A percentile compares a stretch with the other conserved stretches of the same genome.
phyloP scores from a whole-genome alignment of 345 rosid species.

The Heritiera fomes region DNA sequence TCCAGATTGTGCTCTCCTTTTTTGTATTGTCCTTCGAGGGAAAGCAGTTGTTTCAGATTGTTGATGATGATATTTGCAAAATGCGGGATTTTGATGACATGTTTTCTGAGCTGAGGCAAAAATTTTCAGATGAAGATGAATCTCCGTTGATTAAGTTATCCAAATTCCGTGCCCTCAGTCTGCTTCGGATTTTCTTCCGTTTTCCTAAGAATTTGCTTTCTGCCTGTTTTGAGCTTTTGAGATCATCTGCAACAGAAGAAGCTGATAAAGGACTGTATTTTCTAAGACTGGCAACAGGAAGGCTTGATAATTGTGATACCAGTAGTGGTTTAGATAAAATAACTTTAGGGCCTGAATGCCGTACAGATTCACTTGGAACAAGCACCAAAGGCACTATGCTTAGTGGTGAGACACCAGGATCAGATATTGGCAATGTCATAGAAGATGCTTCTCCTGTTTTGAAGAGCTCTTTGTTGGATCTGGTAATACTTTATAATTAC shows the following conservation, averaged over 20 bases:
- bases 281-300: conserved; percentile 55
- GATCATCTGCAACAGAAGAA: conserved; percentile 51
- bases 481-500: conserved; percentile 51
- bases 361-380: conserved; percentile 40
- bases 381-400: conserved; percentile 32
- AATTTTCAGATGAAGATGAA: conserved; percentile 54
- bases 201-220: conserved; percentile 66
- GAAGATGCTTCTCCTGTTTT: conserved; percentile 39
- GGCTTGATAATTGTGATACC: conserved; percentile 39
- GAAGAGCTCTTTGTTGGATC: conserved; percentile 62
- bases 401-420: conserved; percentile 29
- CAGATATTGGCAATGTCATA: conserved; percentile 35
- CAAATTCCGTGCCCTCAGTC: conserved; percentile 57
- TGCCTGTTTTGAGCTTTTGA: conserved; percentile 75
- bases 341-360: conserved; percentile 40
- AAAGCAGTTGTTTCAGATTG: conserved; percentile 52
- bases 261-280: conserved; percentile 60
- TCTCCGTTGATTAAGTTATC: conserved; percentile 54
- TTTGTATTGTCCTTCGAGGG: conserved; percentile 58
- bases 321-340: conserved; percentile 29
- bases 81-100: conserved; percentile 49
- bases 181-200: conserved; percentile 62
- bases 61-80: conserved; percentile 54
- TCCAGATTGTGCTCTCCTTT: conserved; percentile 68
- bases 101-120: conserved; percentile 63